These are phyloP conservation scores for Hypoxylon crocopeplum DNA, from an alignment of 495 filamentous ascomycete species.

Conservation along the genomic window DNA sequence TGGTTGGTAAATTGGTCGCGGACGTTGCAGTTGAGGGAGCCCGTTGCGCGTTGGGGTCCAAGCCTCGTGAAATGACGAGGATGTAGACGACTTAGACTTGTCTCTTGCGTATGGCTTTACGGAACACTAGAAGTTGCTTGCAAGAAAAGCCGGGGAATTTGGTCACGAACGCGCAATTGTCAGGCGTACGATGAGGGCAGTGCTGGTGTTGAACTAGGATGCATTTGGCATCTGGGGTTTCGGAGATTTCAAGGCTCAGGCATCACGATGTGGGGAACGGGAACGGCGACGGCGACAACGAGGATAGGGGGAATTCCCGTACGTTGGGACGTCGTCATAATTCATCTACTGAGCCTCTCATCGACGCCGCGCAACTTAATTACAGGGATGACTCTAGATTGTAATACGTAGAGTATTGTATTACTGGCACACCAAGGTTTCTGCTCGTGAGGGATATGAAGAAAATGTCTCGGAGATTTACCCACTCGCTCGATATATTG, in stretches of 20 bases:
- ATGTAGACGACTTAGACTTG: slow-evolving; percentile 2
- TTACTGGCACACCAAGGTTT: slow-evolving; percentile 14
- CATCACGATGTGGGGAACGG: not conserved
- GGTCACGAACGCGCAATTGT: slow-evolving; percentile 9
- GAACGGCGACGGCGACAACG: slow-evolving; percentile 22
- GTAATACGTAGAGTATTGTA: not conserved
- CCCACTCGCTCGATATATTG: slow-evolving; percentile 12
- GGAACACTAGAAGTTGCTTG: too few relatives aligned
- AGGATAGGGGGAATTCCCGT: slow-evolving; percentile 5
- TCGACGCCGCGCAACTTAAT: slow-evolving; percentile 2
- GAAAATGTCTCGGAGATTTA: slow-evolving; percentile 32
- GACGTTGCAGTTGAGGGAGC: not conserved
- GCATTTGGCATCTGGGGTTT: too few relatives aligned
- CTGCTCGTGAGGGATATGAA: slow-evolving; percentile 14
- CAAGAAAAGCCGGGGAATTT: not conserved
- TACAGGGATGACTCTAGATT: slow-evolving; percentile 11
- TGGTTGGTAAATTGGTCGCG: not conserved
- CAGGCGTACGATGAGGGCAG: slow-evolving; percentile 9
- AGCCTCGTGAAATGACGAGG: slow-evolving; percentile 31
- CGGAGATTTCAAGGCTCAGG: too few relatives aligned
- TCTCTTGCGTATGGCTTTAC: not conserved
- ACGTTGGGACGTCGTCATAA: slow-evolving; percentile 7
- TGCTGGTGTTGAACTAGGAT: slow-evolving; percentile 2
- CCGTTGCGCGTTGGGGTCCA: slow-evolving; percentile 11
- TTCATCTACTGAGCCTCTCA: slow-evolving; percentile 24